phyloP scores from a whole-genome alignment of 768 basidiomycete species.

The Phlebiopsis flavidoalba region DNA sequence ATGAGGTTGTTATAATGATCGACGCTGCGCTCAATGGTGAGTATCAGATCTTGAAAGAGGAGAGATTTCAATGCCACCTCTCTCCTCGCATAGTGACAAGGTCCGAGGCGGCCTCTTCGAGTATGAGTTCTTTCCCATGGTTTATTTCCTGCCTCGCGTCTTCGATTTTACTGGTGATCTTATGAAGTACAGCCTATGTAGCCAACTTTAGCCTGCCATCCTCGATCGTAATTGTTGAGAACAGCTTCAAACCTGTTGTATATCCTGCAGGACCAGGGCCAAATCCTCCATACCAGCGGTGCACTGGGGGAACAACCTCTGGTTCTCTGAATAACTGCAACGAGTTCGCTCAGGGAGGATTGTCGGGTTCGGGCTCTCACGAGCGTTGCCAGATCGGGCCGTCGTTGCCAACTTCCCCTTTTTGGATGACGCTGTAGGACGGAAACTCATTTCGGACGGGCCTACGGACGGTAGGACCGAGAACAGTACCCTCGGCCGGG shows the following conservation, averaged over 20 bases:
- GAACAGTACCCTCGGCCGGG: no score
- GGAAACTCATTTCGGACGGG: no score
- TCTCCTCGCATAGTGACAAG: constrained; percentile 4
- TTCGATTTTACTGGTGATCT: constrained; percentile 4
- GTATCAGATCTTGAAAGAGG: background rate
- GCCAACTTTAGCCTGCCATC: no score
- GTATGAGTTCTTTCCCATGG: background rate
- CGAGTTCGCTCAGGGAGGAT: background rate
- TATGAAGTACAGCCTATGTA: constrained; percentile 10
- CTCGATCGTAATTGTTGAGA: no score
- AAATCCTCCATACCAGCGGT: constrained; percentile 1
- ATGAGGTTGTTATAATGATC: constrained; percentile 12
- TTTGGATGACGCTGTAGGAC: no score
- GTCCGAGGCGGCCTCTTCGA: constrained; percentile 9
- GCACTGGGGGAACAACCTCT: background rate
- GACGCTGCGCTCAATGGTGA: background rate
- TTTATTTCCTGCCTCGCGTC: constrained; percentile 1
- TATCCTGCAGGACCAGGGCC: constrained; percentile 1
- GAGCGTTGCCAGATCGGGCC: no score
- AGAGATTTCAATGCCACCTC: background rate
- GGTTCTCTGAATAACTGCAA: background rate
- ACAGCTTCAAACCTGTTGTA: constrained; percentile 1
- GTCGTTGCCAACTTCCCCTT: no score
- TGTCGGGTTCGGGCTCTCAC: background rate
- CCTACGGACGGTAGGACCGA: no score